Base-by-base conservation (phyloP, 2,329 filamentous ascomycete genomes). In the Exophiala mesophila region DNA sequence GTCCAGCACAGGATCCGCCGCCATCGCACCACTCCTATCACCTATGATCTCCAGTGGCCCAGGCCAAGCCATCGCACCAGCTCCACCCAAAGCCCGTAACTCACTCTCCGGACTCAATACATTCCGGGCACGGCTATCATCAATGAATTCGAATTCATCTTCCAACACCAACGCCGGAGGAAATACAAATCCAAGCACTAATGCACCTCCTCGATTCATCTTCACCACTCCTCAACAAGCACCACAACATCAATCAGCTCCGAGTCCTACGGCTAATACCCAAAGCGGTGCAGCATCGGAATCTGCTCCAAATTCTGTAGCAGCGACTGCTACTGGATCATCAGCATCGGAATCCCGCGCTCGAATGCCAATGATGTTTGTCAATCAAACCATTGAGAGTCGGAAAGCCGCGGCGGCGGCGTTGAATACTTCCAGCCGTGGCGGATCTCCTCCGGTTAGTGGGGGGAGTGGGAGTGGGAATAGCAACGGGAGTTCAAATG, bases 161-260 rank as follows among this genome's bases (percentile, higher is more conserved):
- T 6, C 7, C 23, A 26, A 26, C 23, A 26, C 6, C 23, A 26
- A 6, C 23, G 6, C 23, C 12, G 23, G 23, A 12, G 7, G 7
- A 7, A 6, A 6, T 12, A 26, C 7, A 7, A 6, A 7, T 12
- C 12, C 29, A 7, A 17, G 18, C 5, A 34, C 33, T 21, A 19
- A 13, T 32, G 41, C 19, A 4, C 38, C 31, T 8, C 48, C 47
- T 26, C 41, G 48, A 15, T 51, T 35, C 39, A 51, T 51, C 33
- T 51, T 51, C 36, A 44, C 47, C 29, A 35, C 48, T 15, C 48
- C 48, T 12, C 48, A 51, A 30, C 48, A 51, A 21, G 44, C 48
- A 7, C 40, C 29, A 16, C 48, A 51, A 32, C 44, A 51, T 21
- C 48, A 51, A 31, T 12, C 48, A 9, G 41, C 45, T 12, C 45